These are phyloP conservation scores for Penicillium cinerascens DNA, from an alignment of 495 filamentous ascomycete genomes.

Conservation along the genomic window DNA sequence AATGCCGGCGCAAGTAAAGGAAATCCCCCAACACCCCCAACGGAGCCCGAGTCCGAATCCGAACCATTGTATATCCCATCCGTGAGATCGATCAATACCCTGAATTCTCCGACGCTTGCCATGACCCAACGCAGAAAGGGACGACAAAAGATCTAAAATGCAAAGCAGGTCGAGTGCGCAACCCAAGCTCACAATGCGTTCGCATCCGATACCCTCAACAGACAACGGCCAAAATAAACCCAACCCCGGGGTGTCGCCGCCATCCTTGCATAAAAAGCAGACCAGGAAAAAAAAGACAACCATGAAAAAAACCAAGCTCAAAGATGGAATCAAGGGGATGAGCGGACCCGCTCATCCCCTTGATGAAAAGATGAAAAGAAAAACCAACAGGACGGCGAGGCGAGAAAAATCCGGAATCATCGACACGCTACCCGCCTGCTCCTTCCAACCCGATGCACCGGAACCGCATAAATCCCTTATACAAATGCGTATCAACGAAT, in stretches of 20 bases:
- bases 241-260: slow-evolving; percentile 14
- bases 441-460: slow-evolving; percentile 51
- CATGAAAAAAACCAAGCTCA: slow-evolving; percentile 22
- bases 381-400: slow-evolving; percentile 30
- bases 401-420: slow-evolving; percentile 33
- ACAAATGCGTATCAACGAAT: slow-evolving; percentile 55
- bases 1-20: slow-evolving; percentile 37
- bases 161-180: slow-evolving; percentile 33
- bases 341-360: slow-evolving; percentile 26
- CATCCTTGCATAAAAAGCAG: slow-evolving; percentile 31
- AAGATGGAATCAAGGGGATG: slow-evolving; percentile 36
- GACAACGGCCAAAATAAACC: slow-evolving; percentile 24
- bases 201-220: slow-evolving; percentile 25
- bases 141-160: slow-evolving; percentile 48
- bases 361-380: slow-evolving; percentile 32
- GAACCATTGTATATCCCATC: slow-evolving; percentile 45
- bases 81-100: slow-evolving; percentile 46
- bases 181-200: slow-evolving; percentile 25
- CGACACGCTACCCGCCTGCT: slow-evolving; percentile 48
- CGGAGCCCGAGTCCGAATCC: slow-evolving; percentile 38
- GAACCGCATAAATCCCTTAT: slow-evolving; percentile 49
- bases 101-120: slow-evolving; percentile 47
- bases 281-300: slow-evolving; percentile 21
- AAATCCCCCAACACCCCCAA: slow-evolving; percentile 48
- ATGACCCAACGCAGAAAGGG: slow-evolving; percentile 42